Conservation (phyloP, 1,284 basidiomycete genomes). For the Tausonia pullulans region DNA sequence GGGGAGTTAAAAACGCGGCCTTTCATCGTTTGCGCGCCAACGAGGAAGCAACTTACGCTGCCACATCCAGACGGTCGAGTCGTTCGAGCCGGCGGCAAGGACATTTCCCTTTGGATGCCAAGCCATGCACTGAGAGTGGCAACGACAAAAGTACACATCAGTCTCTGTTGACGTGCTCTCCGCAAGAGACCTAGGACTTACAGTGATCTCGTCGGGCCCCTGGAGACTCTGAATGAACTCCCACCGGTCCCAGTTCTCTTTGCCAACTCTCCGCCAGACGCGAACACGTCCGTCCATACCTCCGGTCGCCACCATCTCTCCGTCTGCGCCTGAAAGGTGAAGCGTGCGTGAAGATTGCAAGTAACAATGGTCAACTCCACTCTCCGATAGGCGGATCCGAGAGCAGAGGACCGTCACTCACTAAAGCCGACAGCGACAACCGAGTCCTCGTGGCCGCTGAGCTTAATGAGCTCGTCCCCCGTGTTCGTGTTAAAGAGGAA, state of each 20-base stretch:
- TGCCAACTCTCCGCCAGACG: constrained; percentile 74
- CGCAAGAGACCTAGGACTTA: constrained; percentile 36
- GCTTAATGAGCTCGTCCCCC: constrained; percentile 65
- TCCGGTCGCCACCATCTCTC: constrained; percentile 84
- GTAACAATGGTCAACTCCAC: not conserved
- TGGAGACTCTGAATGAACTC: constrained; percentile 85
- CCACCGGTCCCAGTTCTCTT: constrained; percentile 65
- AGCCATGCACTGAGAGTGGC: constrained; percentile 58
- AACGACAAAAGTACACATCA: constrained; percentile 2
- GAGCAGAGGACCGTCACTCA: not conserved
- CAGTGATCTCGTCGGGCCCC: constrained; percentile 90
- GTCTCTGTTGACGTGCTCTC: not conserved
- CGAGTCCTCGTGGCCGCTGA: constrained; percentile 87
- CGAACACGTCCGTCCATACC: constrained; percentile 95
- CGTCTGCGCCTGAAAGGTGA: constrained; percentile 46
- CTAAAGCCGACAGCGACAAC: constrained; percentile 71
- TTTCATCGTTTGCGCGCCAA: not conserved
- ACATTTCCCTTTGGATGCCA: constrained; percentile 95
- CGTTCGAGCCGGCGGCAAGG: constrained; percentile 82
- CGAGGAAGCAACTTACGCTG: constrained; percentile 47
- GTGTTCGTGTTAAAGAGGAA: constrained; percentile 86
- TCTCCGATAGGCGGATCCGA: not conserved
- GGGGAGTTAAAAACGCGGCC: constrained; percentile 12
- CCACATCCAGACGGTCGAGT: constrained; percentile 97
- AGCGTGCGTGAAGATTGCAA: not conserved